These are phyloP conservation scores for Heliamphora exappendiculata DNA, from an alignment of 148 eudicot genomes.

Conservation along the genomic window DNA sequence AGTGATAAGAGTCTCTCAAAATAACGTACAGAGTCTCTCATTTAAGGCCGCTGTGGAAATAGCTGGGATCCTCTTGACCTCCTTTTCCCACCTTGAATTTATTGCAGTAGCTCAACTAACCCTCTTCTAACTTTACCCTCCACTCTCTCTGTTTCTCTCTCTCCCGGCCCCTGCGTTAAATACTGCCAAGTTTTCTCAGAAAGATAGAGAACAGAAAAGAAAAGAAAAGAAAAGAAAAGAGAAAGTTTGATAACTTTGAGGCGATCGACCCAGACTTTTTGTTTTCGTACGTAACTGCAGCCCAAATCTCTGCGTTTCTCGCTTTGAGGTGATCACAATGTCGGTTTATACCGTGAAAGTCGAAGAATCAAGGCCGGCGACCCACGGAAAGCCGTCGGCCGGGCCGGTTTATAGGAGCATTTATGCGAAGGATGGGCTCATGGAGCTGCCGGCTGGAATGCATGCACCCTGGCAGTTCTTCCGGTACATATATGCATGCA, in stretches of 20 bases:
- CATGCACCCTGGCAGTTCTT: conserved; percentile 83
- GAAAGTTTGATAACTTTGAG: background rate
- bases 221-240: background rate
- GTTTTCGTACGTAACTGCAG: too few species aligned
- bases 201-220: too few species aligned
- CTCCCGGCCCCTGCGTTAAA: too few species aligned
- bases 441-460: conserved; percentile 45
- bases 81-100: conserved; percentile 11
- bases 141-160: background rate
- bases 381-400: conserved; percentile 48
- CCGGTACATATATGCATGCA: conserved; percentile 28
- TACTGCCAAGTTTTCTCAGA: too few species aligned
- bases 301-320: background rate
- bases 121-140: too few species aligned
- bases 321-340: conserved; percentile 17
- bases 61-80: conserved; percentile 4
- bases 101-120: conserved; percentile 32
- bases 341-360: conserved; percentile 55
- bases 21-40: background rate
- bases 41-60: conserved; percentile 20
- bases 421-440: conserved; percentile 74
- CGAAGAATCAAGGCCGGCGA: conserved; percentile 49
- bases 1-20: too few species aligned
- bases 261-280: too few species aligned
- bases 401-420: conserved; percentile 76